These are phyloP conservation scores for Moringa oleifera DNA, from an alignment of 345 rosid species.

Conservation along the genomic window DNA sequence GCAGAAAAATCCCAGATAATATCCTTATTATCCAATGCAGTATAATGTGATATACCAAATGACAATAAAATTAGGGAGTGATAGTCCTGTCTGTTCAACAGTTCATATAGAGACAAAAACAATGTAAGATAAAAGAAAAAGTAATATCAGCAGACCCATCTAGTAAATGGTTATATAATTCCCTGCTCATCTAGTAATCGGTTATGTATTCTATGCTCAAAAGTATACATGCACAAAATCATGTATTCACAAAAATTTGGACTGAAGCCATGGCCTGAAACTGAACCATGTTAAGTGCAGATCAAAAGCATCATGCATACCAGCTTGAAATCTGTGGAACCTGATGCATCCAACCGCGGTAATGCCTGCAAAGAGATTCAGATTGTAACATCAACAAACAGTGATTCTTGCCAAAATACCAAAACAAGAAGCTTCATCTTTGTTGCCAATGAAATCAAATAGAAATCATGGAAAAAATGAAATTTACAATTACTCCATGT, in stretches of 20 bases:
- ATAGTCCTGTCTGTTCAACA: not conserved
- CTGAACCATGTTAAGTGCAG: not conserved
- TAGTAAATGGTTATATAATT: too few relatives aligned
- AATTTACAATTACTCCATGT: too few relatives aligned
- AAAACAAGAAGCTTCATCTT: too few relatives aligned
- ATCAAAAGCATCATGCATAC: slow-evolving; percentile 34
- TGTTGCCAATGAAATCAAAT: too few relatives aligned
- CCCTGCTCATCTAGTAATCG: not conserved
- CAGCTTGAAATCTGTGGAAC: slow-evolving; percentile 60
- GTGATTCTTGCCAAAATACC: too few relatives aligned
- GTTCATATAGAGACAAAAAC: not conserved
- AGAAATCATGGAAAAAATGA: too few relatives aligned
- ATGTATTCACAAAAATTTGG: not conserved
- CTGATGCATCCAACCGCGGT: slow-evolving; percentile 65
- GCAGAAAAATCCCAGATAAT: not conserved
- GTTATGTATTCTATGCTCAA: not conserved
- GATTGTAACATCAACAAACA: too few relatives aligned
- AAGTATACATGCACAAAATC: too few relatives aligned
- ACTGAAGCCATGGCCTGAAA: not conserved
- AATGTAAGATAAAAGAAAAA: not conserved
- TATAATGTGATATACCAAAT: too few relatives aligned
- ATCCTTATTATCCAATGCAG: not conserved
- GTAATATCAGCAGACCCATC: not conserved
- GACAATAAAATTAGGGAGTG: too few relatives aligned
- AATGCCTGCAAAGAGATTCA: slow-evolving; percentile 42